Conservation (phyloP, 208 protist genomes). For the Endotrypanum monterogeii region DNA sequence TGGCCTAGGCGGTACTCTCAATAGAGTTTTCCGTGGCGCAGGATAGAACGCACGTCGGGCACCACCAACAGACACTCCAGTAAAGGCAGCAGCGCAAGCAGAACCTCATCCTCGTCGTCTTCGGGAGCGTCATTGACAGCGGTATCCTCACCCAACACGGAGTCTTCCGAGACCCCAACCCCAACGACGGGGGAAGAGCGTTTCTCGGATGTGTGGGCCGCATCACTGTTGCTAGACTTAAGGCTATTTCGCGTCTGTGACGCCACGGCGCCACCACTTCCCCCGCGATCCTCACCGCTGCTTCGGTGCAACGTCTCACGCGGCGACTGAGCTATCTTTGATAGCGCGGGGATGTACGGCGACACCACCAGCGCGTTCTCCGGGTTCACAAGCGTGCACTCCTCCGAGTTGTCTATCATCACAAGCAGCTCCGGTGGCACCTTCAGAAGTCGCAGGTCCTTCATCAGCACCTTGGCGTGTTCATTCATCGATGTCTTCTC, state of each 20-base stretch:
- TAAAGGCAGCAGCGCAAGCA: slow-evolving; percentile 73
- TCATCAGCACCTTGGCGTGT: slow-evolving; percentile 68
- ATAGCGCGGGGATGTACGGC: slow-evolving; percentile 70
- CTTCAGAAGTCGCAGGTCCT: slow-evolving; percentile 82
- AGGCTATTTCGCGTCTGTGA: background rate
- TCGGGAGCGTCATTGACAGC: slow-evolving; percentile 24
- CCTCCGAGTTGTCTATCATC: slow-evolving; percentile 88
- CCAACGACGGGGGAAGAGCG: background rate
- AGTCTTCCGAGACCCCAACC: slow-evolving; percentile 2
- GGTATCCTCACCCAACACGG: slow-evolving; percentile 17
- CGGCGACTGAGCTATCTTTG: background rate
- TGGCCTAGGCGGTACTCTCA: slow-evolving; percentile 5
- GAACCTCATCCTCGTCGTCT: slow-evolving; percentile 65
- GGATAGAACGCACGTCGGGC: slow-evolving; percentile 80
- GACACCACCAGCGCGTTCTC: slow-evolving; percentile 83
- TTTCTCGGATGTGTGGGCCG: background rate
- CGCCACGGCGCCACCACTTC: background rate
- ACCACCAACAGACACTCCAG: slow-evolving; percentile 80
- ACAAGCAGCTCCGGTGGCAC: slow-evolving; percentile 84
- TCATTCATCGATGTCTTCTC: slow-evolving; percentile 39
- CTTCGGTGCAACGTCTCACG: slow-evolving; percentile 7
- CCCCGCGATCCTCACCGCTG: background rate
- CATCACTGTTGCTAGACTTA: background rate
- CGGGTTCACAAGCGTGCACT: slow-evolving; percentile 75
- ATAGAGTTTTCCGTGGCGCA: slow-evolving; percentile 68